Evolutionary conservation across 768 basidiomycete species (phyloP), one percentile per base, ranked within the genome.

Genomic region (Rhodotorula paludigena): DNA sequence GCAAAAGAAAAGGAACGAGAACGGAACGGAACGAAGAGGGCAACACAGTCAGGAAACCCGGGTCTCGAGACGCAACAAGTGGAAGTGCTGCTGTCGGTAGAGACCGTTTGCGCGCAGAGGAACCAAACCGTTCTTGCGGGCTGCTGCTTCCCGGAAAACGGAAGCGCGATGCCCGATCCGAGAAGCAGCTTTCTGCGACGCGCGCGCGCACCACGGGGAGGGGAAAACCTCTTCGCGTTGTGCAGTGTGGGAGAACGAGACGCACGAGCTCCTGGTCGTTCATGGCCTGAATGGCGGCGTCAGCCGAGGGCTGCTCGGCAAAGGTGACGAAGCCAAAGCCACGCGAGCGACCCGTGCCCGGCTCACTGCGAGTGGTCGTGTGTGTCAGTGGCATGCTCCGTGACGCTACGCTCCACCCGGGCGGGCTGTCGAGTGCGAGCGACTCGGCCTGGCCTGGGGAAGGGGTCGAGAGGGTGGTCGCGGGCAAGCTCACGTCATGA

Each of bases 271-370:
- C 90, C 57, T 89, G 87, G 45, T 84, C 84, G 77, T 92, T 89
- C 66, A 97, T 82, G 18, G 88, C 88, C 54, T 89, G 86, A 69
- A 97, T 86, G 60, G 90, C 92, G 53, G 90, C 89, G 57, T 93
- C 89, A 8, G 94, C 96, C 75, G 94, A 92, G 74, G 93, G 91
- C 18, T 73, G 78, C 42, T 85, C 84, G 77, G 85, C 86, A 85
- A 89, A 88, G 62, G 87, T 89, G 68, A 96, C 92, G 79, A 97
- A 98, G n/a, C 92, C 93, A 74, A 89, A 89, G 56, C 87, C 87
- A 71, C 87, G 85, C 57, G 87, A 92, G 77, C 93, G 90, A 68
- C 90, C 89, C 73, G 94, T 97, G 78, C 96, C 94, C 78, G 92
- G 90, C 82, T 98, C 93, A 52, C 70, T 71, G 58, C 35, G 74